Evolutionary conservation across 2,329 filamentous ascomycete genomes (phyloP).

Genomic region (Venturia effusa): DNA sequence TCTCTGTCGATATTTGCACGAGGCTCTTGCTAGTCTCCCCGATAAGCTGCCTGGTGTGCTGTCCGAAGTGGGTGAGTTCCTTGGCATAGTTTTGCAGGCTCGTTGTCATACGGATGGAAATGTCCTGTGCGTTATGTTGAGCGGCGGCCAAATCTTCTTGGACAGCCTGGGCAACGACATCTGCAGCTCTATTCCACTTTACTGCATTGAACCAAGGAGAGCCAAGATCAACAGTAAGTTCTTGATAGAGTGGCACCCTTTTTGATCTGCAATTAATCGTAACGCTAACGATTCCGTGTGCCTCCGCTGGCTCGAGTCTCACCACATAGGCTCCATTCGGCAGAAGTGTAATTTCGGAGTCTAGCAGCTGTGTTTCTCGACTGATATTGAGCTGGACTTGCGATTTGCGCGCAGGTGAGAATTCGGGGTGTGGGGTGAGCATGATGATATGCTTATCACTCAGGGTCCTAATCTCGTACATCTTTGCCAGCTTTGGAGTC

Average conservation of each 20-base stretch:
- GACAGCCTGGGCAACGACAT: neutral
- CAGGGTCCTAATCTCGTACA: neutral
- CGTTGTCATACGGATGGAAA: slow-evolving; percentile 1
- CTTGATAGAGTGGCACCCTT: slow-evolving; percentile 8
- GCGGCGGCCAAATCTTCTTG: slow-evolving; percentile 1
- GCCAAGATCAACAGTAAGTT: slow-evolving; percentile 8
- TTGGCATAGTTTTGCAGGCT: neutral
- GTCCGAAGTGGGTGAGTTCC: neutral
- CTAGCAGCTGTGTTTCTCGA: neutral
- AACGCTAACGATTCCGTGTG: slow-evolving; percentile 6
- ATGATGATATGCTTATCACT: neutral
- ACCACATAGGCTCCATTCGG: slow-evolving; percentile 4
- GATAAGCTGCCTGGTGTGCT: neutral
- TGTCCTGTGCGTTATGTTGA: slow-evolving; percentile 1
- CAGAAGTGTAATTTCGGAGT: neutral
- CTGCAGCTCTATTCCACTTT: neutral
- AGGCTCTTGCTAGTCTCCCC: neutral
- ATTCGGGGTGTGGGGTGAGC: neutral
- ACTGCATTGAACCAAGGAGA: slow-evolving; percentile 10
- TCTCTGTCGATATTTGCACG: neutral
- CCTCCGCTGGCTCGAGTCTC: slow-evolving; percentile 4
- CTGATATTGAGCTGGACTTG: neutral
- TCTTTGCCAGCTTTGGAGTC: neutral
- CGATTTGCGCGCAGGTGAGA: neutral
- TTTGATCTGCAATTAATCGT: slow-evolving; percentile 2